These are phyloP conservation scores for Kwoniella sp. DNA, from an alignment of 768 basidiomycete genomes.

Conservation along the genomic window DNA sequence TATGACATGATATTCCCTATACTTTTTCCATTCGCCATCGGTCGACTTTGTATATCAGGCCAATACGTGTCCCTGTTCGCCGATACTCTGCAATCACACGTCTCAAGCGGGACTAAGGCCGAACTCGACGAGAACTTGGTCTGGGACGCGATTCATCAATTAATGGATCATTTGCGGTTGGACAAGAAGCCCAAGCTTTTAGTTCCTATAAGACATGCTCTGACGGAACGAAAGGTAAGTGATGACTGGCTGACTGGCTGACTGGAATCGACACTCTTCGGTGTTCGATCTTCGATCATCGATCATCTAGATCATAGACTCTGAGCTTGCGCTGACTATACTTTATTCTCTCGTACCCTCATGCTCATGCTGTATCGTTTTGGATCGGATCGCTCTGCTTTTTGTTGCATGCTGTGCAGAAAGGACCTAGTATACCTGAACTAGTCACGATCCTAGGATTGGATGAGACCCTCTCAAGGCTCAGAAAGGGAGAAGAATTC, in stretches of 20 bases:
- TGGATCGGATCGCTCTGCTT: not conserved
- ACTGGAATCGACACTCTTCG: too few species aligned
- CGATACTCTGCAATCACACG: conserved; percentile 19
- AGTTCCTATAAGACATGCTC: conserved; percentile 71
- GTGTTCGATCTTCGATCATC: too few species aligned
- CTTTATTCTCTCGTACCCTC: not conserved
- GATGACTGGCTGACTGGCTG: not conserved
- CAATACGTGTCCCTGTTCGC: conserved; percentile 22
- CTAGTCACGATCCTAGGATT: conserved; percentile 58
- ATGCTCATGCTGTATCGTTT: not conserved
- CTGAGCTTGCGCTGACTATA: too few species aligned
- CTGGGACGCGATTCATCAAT: conserved; percentile 57
- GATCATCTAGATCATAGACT: too few species aligned
- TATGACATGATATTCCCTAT: too few species aligned
- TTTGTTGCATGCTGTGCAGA: conserved; percentile 41
- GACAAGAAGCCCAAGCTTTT: conserved; percentile 63
- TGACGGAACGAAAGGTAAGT: conserved; percentile 82
- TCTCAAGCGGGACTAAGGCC: conserved; percentile 31
- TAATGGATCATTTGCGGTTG: conserved; percentile 20
- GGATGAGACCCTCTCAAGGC: conserved; percentile 34
- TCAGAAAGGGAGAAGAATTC: conserved; percentile 32
- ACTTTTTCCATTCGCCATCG: too few species aligned
- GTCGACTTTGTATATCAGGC: too few species aligned
- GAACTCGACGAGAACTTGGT: conserved; percentile 50
- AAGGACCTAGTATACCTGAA: conserved; percentile 59